Percentiles rank a stretch among this genome's conserved stretches.
phyloP scores from a whole-genome alignment of 257 asterid species.

The Solanum acaule region DNA sequence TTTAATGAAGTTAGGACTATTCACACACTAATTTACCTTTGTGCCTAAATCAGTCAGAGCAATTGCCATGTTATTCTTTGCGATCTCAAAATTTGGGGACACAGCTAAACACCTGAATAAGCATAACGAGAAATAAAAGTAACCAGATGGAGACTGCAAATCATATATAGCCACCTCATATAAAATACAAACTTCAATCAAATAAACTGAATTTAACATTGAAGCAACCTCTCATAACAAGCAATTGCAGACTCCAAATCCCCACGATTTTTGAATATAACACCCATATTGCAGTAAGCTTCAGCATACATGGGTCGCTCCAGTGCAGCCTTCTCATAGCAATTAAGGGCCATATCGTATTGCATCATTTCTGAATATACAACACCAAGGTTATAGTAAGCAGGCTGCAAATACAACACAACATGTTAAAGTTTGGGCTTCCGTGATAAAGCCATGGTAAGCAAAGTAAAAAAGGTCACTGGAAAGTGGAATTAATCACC shows the following conservation, averaged over 20 bases:
- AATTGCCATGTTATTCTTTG: slow-evolving; percentile 98
- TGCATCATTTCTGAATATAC: slow-evolving; percentile 99
- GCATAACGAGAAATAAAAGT: slow-evolving; percentile 2
- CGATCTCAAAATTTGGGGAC: slow-evolving; percentile 98
- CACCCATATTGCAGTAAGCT: slow-evolving; percentile 99
- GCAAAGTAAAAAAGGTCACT: not conserved
- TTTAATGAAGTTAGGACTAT: not conserved
- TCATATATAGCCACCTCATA: not conserved
- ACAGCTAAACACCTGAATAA: slow-evolving; percentile 81
- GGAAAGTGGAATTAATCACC: slow-evolving; percentile 27
- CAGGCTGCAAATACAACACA: slow-evolving; percentile 61
- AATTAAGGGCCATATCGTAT: slow-evolving; percentile 86
- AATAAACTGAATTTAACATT: not conserved
- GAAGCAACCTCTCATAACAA: slow-evolving; percentile 80
- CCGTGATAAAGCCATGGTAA: not conserved
- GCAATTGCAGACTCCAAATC: slow-evolving; percentile 96
- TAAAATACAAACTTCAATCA: slow-evolving; percentile 1
- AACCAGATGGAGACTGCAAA: slow-evolving; percentile 12
- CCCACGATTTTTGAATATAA: slow-evolving; percentile 88
- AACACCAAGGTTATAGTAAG: slow-evolving; percentile 97
- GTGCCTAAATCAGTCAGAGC: slow-evolving; percentile 99
- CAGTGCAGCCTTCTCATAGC: slow-evolving; percentile 92
- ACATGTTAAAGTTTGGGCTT: not conserved
- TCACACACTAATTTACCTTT: slow-evolving; percentile 40
- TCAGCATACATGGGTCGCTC: slow-evolving; percentile 99